Conservation (phyloP, 257 asterid species). For the Solanum appendiculatum region DNA sequence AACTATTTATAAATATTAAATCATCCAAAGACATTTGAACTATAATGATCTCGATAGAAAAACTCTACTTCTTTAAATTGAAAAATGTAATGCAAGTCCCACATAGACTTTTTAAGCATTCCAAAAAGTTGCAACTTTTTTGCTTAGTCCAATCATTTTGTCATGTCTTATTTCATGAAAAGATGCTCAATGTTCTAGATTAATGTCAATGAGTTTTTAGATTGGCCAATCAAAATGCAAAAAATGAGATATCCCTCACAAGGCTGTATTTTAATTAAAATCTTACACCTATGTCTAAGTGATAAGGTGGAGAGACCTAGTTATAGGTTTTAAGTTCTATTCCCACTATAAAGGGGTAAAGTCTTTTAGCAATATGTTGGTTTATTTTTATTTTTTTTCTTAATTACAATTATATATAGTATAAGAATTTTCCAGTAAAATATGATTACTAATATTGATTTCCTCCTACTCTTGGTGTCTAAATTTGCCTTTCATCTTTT, state of each 20-base stretch:
- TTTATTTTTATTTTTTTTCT: not conserved
- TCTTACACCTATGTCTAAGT: not conserved
- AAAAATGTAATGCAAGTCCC: not conserved
- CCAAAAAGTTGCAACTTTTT: not conserved
- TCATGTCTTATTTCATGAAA: not conserved
- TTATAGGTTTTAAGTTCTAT: not conserved
- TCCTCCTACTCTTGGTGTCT: not conserved
- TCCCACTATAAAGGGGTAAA: not conserved
- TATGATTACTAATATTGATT: not conserved
- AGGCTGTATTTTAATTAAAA: not conserved
- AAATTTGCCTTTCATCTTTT: not conserved
- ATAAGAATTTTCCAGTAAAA: not conserved
- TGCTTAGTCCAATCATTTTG: slow-evolving; percentile 1
- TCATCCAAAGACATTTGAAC: not conserved
- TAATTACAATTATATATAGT: not conserved
- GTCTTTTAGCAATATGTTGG: not conserved
- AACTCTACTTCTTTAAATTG: not conserved
- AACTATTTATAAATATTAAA: not conserved
- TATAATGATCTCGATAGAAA: not conserved
- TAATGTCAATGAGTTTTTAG: not conserved
- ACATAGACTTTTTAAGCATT: not conserved
- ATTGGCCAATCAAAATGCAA: not conserved
- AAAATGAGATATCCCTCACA: not conserved
- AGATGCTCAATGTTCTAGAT: not conserved
- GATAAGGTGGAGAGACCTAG: not conserved